Evolutionary conservation across 2,329 filamentous ascomycete species (phyloP).

Genomic region (Paradendryphiella salina): DNA sequence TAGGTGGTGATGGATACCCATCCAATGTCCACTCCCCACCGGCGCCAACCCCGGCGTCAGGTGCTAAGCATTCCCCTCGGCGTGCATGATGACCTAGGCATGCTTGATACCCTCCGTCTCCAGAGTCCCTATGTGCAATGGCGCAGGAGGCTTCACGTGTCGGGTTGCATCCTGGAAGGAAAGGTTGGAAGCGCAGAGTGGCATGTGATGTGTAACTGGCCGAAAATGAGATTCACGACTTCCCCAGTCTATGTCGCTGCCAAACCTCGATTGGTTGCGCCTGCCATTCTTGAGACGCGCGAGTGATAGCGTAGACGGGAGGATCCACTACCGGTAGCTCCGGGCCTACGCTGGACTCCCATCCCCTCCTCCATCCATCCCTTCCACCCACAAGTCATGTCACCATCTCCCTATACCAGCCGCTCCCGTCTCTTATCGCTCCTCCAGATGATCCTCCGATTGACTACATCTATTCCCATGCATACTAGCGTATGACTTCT

Average conservation of each 20-base stretch:
- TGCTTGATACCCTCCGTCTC: constrained; percentile 12
- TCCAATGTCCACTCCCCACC: not conserved
- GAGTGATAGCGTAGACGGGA: constrained; percentile 3
- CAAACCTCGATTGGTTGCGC: not conserved
- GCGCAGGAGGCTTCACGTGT: not conserved
- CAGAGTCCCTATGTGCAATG: not conserved
- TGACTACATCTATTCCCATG: not conserved
- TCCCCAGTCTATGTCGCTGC: not conserved
- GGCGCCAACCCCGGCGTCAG: not conserved
- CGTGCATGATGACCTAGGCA: constrained; percentile 8
- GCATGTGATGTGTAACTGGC: constrained; percentile 10
- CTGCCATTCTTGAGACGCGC: not conserved
- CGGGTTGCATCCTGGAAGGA: constrained; percentile 12
- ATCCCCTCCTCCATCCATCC: not conserved
- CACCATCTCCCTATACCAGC: constrained; percentile 29
- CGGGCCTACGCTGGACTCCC: constrained; percentile 1
- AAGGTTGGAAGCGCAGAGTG: constrained; percentile 16
- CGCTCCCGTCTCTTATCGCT: constrained; percentile 1
- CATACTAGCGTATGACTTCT: not conserved
- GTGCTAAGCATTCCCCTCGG: constrained; percentile 13
- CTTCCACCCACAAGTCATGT: constrained; percentile 4
- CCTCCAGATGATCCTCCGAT: too few relatives aligned
- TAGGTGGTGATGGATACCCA: not conserved
- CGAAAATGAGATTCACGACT: constrained; percentile 3
- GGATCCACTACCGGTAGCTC: constrained; percentile 11